Evolutionary conservation across 2,329 filamentous ascomycete genomes (phyloP).

Genomic region (Claviceps maximensis): DNA sequence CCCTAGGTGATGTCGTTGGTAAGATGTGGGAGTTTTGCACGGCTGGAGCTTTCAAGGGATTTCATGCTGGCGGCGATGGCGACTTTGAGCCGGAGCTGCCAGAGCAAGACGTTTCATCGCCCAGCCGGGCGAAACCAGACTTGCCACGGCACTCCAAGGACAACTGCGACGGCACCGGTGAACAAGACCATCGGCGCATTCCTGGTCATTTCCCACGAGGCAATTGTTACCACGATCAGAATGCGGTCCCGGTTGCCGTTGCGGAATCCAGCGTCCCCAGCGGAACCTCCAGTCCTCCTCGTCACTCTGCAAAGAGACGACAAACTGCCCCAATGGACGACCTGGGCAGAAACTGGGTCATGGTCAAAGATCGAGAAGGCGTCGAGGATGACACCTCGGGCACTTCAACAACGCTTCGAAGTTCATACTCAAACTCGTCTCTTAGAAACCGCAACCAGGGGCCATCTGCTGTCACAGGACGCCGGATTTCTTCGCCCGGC

Average conservation of each 20-base stretch:
- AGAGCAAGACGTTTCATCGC: slow-evolving; percentile 14
- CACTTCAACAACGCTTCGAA: slow-evolving; percentile 12
- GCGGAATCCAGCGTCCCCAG: slow-evolving; percentile 18
- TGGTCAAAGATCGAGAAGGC: slow-evolving; percentile 40
- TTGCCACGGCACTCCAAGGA: slow-evolving; percentile 1
- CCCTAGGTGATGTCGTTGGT: slow-evolving; percentile 55
- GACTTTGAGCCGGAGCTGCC: slow-evolving; percentile 44
- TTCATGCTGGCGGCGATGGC: slow-evolving; percentile 71
- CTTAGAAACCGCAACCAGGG: slow-evolving; percentile 21
- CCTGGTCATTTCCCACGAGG: slow-evolving; percentile 22
- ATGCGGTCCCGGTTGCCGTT: slow-evolving; percentile 12
- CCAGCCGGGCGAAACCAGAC: slow-evolving; percentile 7
- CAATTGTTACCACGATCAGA: slow-evolving; percentile 7
- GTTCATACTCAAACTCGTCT: slow-evolving; percentile 11
- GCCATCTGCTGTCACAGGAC: slow-evolving; percentile 21
- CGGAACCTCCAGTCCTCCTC: slow-evolving; percentile 28
- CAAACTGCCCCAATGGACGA: slow-evolving; percentile 42
- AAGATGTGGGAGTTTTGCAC: slow-evolving; percentile 81
- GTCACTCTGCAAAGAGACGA: slow-evolving; percentile 37
- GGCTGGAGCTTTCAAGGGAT: slow-evolving; percentile 61
- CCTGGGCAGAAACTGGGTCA: slow-evolving; percentile 56
- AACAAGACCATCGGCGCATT: slow-evolving; percentile 11
- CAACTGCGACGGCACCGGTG: slow-evolving; percentile 13
- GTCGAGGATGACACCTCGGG: slow-evolving; percentile 4
- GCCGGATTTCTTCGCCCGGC: slow-evolving; percentile 30